phyloP scores from a whole-genome alignment of 768 basidiomycete genomes.

The Ephemerocybe angulata region DNA sequence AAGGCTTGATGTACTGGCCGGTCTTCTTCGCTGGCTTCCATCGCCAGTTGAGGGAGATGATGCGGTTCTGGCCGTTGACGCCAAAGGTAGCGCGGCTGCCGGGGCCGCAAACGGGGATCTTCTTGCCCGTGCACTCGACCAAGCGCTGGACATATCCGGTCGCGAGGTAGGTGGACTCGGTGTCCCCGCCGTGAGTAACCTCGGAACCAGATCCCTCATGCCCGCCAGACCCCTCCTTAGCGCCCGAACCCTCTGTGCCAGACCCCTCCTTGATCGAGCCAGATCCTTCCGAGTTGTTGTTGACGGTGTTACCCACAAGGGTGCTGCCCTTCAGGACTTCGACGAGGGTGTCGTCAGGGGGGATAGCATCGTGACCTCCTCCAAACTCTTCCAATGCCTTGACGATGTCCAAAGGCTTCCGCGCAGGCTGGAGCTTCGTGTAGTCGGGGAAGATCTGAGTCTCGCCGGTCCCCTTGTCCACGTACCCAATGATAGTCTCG shows the following conservation, averaged over 20 bases:
- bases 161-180: conserved; percentile 1
- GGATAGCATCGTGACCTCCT: neutral
- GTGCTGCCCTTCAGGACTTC: neutral
- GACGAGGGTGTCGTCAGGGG: conserved; percentile 1
- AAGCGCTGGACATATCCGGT: conserved; percentile 1
- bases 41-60: conserved; percentile 1
- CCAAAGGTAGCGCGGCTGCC: conserved; percentile 9
- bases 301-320: neutral
- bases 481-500: conserved; percentile 5
- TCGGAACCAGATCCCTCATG: too few relatives aligned
- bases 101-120: conserved; percentile 8
- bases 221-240: too few relatives aligned
- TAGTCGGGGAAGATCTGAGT: conserved; percentile 7
- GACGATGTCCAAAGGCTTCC: neutral
- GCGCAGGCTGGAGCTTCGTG: neutral
- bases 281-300: neutral
- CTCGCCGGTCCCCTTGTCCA: conserved; percentile 7
- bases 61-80: neutral
- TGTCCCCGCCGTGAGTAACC: neutral
- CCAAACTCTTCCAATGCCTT: neutral
- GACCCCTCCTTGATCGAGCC: neutral
- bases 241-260: neutral
- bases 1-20: neutral
- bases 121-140: neutral
- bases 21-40: conserved; percentile 4